Evolutionary conservation across 352 stramenopile genomes (phyloP), one percentile per base, ranked within the genome.

Genomic region (Phytopythium cucurbitacearum): DNA sequence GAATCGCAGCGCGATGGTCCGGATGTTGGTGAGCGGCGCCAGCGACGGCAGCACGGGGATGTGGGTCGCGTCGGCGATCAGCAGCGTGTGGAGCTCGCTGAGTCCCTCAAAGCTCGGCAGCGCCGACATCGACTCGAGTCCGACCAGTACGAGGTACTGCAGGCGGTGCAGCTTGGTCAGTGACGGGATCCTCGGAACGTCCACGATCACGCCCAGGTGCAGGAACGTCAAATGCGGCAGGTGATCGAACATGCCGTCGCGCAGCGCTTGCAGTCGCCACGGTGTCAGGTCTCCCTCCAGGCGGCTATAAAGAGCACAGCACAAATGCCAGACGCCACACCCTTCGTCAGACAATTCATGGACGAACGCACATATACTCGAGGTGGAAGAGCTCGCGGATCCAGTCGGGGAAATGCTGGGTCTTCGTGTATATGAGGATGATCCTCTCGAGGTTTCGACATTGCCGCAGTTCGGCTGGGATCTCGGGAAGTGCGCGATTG

Each of bases 351-450:
- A 1, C 2, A 1, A 38, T 8, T 6, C 2, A 16, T 12, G 1
- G 5, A 10, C 3, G 10, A 3, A 68, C 70, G 44, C 64, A 76
- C 65, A 80, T 48, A 38, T 77, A 80, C 38, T 76, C 50, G 12
- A 80, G 44, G 3, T 64, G 21, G 1, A 59, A 64, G 16, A 77
- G 63, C 38, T 77, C 68, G 3, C 59, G 57, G 11, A 54, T 41
- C 62, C 60, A 71, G 5, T 57, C 40, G 0, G 68, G 67, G 1
- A 77, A 34, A 4, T n/a, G 9, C 5, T 69, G 43, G 0, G 58
- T 76, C 42, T 80, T 76, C 1, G 70, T 70, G 53, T 80, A 72
- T 5, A 62, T 59, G 0, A 80, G 51, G 47, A 76, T 76, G 11
- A 72, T 32, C n/a, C 69, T 60, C 34, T 69, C 52, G 0, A 86